Evolutionary conservation across 176 grass and related monocot genomes (phyloP).

Genomic region (Dactylis glomerata): DNA sequence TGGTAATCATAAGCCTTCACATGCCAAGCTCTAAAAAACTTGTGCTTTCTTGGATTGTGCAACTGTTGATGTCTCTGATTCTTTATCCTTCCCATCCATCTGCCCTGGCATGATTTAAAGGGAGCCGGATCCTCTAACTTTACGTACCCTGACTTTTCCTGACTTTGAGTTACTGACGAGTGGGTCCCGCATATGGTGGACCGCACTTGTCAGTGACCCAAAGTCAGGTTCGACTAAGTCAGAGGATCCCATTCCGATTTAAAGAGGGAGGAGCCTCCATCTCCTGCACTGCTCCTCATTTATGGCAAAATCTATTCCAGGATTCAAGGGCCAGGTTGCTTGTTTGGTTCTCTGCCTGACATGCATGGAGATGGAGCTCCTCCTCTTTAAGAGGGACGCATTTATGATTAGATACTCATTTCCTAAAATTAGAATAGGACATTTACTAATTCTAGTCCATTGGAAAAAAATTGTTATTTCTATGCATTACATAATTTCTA

Average conservation of each 20-base stretch:
- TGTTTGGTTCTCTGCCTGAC: constrained; percentile 25
- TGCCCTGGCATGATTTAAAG: constrained; percentile 30
- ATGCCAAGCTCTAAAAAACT: background rate
- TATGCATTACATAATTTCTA: background rate
- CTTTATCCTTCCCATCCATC: constrained; percentile 41
- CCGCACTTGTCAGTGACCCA: too few relatives aligned
- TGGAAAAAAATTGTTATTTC: background rate
- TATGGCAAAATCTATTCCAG: constrained; percentile 27
- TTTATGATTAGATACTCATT: too few relatives aligned
- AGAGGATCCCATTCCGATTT: too few relatives aligned
- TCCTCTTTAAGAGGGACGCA: constrained; percentile 35
- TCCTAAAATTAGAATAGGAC: background rate
- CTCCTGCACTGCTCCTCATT: constrained; percentile 42
- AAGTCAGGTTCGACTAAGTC: too few relatives aligned
- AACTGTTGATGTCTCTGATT: constrained; percentile 16
- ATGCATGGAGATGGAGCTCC: constrained; percentile 39
- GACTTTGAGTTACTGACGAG: too few relatives aligned
- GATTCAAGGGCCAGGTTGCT: constrained; percentile 33
- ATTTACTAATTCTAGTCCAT: background rate
- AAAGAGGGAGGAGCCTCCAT: constrained; percentile 34
- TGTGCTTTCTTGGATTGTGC: constrained; percentile 27
- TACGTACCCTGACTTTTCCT: too few relatives aligned
- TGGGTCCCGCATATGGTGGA: too few relatives aligned
- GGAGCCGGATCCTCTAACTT: too few relatives aligned
- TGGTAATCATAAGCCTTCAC: constrained; percentile 29